Evolutionary conservation across 1,284 basidiomycete species (phyloP), one percentile per base, ranked within the genome.

Genomic region (Boletus smithii): DNA sequence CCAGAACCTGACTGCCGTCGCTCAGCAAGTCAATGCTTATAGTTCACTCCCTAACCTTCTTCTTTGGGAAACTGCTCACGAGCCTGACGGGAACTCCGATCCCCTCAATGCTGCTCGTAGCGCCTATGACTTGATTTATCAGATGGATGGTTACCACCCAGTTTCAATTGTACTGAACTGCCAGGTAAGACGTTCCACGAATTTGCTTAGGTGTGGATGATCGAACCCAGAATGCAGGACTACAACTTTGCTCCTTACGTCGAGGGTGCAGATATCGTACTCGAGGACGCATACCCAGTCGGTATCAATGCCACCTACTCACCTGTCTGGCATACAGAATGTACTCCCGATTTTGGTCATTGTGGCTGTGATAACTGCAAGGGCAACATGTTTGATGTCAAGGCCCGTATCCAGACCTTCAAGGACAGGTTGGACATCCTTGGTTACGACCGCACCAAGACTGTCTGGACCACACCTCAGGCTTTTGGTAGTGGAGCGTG

Each of bases 31-130:
- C 24, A 74, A 81, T 49, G 70, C 68, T 17, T 75, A 86, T 65
- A 81, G 80, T 54, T 74, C 77, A 8, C 75, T 84, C 13, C 73
- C 79, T 1, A 86, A 86, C 53, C 72, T 89, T 20, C 69, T 90
- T 6, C 65, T 84, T 0, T 89, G 85, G 84, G 88, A 88, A 61
- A 87, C 85, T 26, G 83, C 74, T 8, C 84, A 88, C 56, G 85
- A 88, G 56, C 84, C 84, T 2, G 87, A 88, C 53, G 87, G 86
- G 38, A 73, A 76, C 18, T 74, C 73, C 11, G 84, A 88, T 51
- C 80, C 84, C 3, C 60, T 80, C 18, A 72, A 75, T 53, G 82
- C 81, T 2, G 79, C 85, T 0, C 51, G 66, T 2, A 58, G 57
- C 14, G 65, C 85, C 0, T 81, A 81, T 45, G 76, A 83, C 54